Percentiles rank a stretch among this genome's conserved stretches.
These are phyloP conservation scores for Triticum turgidum DNA, from an alignment of 176 grass and related monocot genomes.

Conservation along the genomic window DNA sequence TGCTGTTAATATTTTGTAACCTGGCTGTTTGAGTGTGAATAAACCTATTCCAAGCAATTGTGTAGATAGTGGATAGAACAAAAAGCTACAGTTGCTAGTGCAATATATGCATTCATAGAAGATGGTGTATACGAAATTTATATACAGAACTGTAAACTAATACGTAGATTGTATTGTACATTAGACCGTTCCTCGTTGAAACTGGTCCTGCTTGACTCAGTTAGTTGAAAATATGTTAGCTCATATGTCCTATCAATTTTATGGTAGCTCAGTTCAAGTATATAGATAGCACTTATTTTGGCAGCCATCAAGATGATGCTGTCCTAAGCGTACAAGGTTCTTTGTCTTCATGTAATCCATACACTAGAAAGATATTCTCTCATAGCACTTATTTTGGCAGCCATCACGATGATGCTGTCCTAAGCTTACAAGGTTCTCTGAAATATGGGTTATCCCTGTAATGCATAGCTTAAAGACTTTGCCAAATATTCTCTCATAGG, in stretches of 20 bases:
- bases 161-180: not conserved
- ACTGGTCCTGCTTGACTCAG: not conserved
- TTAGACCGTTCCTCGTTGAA: not conserved
- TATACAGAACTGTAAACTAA: not conserved
- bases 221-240: not conserved
- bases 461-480: slow-evolving; percentile 13
- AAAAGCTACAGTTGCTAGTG: not conserved
- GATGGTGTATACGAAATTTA: not conserved
- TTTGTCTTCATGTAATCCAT: not conserved
- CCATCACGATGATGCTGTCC: too few species aligned
- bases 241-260: not conserved
- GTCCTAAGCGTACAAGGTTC: not conserved
- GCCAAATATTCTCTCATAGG: slow-evolving; percentile 45
- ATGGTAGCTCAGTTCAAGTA: not conserved
- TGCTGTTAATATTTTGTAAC: not conserved
- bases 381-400: too few species aligned
- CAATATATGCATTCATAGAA: slow-evolving; percentile 24
- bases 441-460: slow-evolving; percentile 8
- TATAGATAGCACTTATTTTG: not conserved
- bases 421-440: not conserved
- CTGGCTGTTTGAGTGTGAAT: not conserved
- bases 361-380: slow-evolving; percentile 14
- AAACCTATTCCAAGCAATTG: slow-evolving; percentile 7
- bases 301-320: not conserved
- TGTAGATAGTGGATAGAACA: slow-evolving; percentile 14